Evolutionary conservation across 805 yeast species (phyloP).

Genomic region (Lachancea quebecensis): DNA sequence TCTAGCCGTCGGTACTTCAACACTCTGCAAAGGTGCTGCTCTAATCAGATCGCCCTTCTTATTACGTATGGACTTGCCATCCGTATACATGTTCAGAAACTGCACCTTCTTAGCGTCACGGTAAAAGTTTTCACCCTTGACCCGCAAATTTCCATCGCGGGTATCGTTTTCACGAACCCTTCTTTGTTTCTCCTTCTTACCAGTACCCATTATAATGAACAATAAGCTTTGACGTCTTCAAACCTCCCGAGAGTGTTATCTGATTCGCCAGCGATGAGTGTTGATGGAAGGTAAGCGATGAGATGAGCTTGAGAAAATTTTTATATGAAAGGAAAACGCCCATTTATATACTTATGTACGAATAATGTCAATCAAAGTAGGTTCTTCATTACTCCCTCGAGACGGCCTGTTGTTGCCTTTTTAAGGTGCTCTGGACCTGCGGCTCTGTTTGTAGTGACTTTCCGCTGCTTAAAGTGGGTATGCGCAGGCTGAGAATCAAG

Average conservation of each 20-base stretch:
- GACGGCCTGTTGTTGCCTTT: constrained; percentile 33
- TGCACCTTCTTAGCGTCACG: constrained; percentile 89
- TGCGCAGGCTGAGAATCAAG: constrained; percentile 24
- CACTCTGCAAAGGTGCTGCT: constrained; percentile 84
- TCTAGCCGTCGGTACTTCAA: constrained; percentile 83
- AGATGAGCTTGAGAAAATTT: constrained; percentile 15
- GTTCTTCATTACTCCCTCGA: constrained; percentile 42
- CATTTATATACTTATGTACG: neutral
- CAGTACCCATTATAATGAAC: constrained; percentile 67
- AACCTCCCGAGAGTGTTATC: neutral
- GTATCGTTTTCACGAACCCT: constrained; percentile 74
- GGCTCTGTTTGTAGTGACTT: constrained; percentile 59
- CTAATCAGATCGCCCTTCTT: constrained; percentile 78
- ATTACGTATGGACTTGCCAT: constrained; percentile 81
- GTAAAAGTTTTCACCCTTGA: constrained; percentile 95
- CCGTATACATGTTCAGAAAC: constrained; percentile 85
- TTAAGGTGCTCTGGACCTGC: constrained; percentile 44
- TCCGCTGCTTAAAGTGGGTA: constrained; percentile 59
- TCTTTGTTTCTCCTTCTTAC: constrained; percentile 85
- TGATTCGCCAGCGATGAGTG: neutral
- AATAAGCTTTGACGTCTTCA: neutral
- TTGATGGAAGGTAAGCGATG: constrained; percentile 14
- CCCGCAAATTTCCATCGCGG: constrained; percentile 85
- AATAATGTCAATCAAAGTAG: constrained; percentile 37
- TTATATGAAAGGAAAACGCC: neutral